Evolutionary conservation across 192 early-diverging fungal genomes (phyloP).

Genomic region (Podila verticillata): DNA sequence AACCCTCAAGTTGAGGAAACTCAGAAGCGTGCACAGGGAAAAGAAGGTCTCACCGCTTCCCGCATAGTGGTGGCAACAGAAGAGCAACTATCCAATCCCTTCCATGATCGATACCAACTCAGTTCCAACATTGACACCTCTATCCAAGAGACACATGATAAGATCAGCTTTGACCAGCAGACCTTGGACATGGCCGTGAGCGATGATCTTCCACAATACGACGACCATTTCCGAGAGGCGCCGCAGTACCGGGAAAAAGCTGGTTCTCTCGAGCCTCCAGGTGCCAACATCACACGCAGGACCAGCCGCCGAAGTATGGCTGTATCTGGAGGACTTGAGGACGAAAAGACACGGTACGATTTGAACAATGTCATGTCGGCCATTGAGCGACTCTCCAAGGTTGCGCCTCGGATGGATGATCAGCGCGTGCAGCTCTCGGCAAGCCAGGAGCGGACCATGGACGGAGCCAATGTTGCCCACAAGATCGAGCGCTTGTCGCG

Average conservation of each 20-base stretch:
- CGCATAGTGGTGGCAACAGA: neutral
- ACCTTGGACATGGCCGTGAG: slow-evolving; percentile 25
- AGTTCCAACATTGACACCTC: neutral
- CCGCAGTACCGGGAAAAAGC: slow-evolving; percentile 32
- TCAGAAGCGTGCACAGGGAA: neutral
- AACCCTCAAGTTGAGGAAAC: neutral
- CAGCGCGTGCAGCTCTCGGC: slow-evolving; percentile 61
- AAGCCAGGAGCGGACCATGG: slow-evolving; percentile 55
- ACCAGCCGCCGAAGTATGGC: slow-evolving; percentile 8
- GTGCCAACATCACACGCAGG: neutral
- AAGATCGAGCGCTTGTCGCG: slow-evolving; percentile 57
- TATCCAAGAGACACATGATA: neutral
- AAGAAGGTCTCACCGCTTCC: neutral
- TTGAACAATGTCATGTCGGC: slow-evolving; percentile 62
- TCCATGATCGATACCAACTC: slow-evolving; percentile 21
- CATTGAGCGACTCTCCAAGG: slow-evolving; percentile 60
- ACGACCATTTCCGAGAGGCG: slow-evolving; percentile 6
- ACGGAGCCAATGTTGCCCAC: slow-evolving; percentile 52
- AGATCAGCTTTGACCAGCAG: slow-evolving; percentile 23
- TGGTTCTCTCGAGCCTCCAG: too few relatives aligned
- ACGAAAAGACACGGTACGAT: slow-evolving; percentile 60
- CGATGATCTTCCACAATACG: slow-evolving; percentile 34
- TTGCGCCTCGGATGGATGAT: slow-evolving; percentile 62
- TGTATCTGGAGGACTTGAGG: slow-evolving; percentile 16
- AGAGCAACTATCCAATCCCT: neutral